A percentile compares a stretch with the other conserved stretches of the same genome.
Evolutionary conservation across 1,284 basidiomycete genomes (phyloP).

Genomic region (Amylostereum chailletii): DNA sequence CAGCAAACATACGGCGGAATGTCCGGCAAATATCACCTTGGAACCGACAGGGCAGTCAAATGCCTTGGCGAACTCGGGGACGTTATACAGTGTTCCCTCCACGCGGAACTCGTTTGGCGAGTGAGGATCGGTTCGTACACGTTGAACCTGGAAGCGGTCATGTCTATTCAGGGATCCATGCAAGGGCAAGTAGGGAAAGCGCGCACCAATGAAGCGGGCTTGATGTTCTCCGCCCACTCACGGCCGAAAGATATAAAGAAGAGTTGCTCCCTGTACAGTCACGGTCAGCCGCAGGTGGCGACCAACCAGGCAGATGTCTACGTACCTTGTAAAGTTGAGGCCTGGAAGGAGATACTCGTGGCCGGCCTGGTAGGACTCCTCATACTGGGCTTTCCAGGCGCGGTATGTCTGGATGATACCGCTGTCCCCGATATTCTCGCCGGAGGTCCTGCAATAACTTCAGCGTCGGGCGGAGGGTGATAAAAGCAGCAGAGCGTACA

Average conservation of each 20-base stretch:
- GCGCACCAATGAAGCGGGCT: constrained; percentile 63
- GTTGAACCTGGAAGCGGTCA: constrained; percentile 45
- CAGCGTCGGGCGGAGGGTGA: constrained; percentile 4
- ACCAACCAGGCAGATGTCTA: neutral
- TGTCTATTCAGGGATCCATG: constrained; percentile 17
- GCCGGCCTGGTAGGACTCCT: constrained; percentile 42
- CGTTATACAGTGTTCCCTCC: constrained; percentile 74
- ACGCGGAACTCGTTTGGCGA: constrained; percentile 75
- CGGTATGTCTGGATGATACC: constrained; percentile 80
- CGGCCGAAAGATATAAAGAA: constrained; percentile 86
- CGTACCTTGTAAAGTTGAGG: constrained; percentile 66
- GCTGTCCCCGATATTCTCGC: constrained; percentile 86
- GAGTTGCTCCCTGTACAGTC: constrained; percentile 62
- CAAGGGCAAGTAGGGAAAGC: neutral
- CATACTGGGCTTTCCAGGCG: constrained; percentile 77
- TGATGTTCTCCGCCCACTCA: constrained; percentile 70
- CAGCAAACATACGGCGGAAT: neutral
- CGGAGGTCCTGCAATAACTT: constrained; percentile 50
- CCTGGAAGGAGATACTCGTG: constrained; percentile 74
- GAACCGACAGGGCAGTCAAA: constrained; percentile 67
- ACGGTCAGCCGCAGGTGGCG: neutral
- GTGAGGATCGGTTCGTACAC: constrained; percentile 83
- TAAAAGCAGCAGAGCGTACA: constrained; percentile 35
- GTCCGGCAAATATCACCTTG: constrained; percentile 36
- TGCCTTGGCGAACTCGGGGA: constrained; percentile 71